Conservation (phyloP, 1,284 basidiomycete genomes). For the Earliella scabrosa region DNA sequence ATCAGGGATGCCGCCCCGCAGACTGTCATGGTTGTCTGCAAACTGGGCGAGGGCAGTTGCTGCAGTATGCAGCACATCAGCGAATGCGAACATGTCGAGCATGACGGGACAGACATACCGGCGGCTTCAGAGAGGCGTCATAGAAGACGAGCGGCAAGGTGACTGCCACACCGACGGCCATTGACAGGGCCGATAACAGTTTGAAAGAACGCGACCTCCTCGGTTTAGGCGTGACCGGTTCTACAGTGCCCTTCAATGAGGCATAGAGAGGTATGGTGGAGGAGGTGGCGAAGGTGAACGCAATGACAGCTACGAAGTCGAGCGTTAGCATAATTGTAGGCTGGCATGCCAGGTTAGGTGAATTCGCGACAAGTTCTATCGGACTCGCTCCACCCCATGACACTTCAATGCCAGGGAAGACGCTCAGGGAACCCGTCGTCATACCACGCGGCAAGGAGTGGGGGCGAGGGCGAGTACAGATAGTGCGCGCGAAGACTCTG, state of each 20-base stretch:
- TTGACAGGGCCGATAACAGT: slow-evolving; percentile 55
- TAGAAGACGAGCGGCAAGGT: slow-evolving; percentile 64
- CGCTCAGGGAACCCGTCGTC: no score
- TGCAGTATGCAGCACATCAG: not conserved
- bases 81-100: slow-evolving; percentile 3
- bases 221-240: slow-evolving; percentile 45
- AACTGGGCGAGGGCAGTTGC: slow-evolving; percentile 28
- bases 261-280: slow-evolving; percentile 68
- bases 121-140: slow-evolving; percentile 44
- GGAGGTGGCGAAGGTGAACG: slow-evolving; percentile 67
- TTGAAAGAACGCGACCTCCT: slow-evolving; percentile 60
- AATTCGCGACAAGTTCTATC: no score
- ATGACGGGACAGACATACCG: no score
- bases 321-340: not conserved
- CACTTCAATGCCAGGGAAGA: no score
- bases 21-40: slow-evolving; percentile 41
- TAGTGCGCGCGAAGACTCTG: not conserved
- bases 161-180: slow-evolving; percentile 50
- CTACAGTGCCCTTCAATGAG: slow-evolving; percentile 52
- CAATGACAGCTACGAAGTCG: slow-evolving; percentile 45
- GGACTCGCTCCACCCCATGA: no score
- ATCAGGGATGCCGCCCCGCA: slow-evolving; percentile 59
- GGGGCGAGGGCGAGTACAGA: no score
- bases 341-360: no score
- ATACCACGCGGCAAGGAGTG: no score